Percentiles rank a stretch among this genome's conserved stretches.
Evolutionary conservation across 306 rosid genomes (phyloP).

Genomic region (Cicer yamashitae): DNA sequence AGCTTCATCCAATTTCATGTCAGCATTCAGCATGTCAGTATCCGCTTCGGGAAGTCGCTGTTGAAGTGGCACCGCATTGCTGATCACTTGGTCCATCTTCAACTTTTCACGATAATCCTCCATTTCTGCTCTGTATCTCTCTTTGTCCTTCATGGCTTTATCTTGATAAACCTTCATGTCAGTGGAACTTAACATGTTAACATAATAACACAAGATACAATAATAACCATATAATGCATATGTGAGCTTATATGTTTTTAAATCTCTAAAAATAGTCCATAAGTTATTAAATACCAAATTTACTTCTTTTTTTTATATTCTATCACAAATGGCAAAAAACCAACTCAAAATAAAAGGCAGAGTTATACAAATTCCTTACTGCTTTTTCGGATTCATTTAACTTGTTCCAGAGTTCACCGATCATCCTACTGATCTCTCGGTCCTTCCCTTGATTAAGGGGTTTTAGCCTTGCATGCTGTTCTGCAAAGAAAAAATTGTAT

Average conservation of each 20-base stretch:
- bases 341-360: neutral
- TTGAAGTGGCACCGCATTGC: slow-evolving; percentile 77
- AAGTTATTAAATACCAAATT: too few species aligned
- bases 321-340: neutral
- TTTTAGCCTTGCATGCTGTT: slow-evolving; percentile 88
- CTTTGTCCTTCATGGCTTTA: slow-evolving; percentile 84
- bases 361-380: slow-evolving; percentile 51
- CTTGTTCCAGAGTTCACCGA: slow-evolving; percentile 94
- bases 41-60: slow-evolving; percentile 67
- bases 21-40: slow-evolving; percentile 52
- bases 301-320: too few species aligned
- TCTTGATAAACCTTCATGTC: slow-evolving; percentile 80
- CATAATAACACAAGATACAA: neutral
- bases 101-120: slow-evolving; percentile 71
- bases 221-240: neutral
- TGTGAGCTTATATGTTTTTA: neutral
- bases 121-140: slow-evolving; percentile 82
- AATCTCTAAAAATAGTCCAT: too few species aligned
- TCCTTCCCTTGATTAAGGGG: slow-evolving; percentile 84
- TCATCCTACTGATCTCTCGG: slow-evolving; percentile 87
- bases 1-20: slow-evolving; percentile 53
- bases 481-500: slow-evolving; percentile 92
- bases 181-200: slow-evolving; percentile 26
- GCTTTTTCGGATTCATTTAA: slow-evolving; percentile 64
- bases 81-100: slow-evolving; percentile 63